These are phyloP conservation scores for Gnaphalium uliginosum DNA, from an alignment of 129 eudicot species.

Conservation along the genomic window DNA sequence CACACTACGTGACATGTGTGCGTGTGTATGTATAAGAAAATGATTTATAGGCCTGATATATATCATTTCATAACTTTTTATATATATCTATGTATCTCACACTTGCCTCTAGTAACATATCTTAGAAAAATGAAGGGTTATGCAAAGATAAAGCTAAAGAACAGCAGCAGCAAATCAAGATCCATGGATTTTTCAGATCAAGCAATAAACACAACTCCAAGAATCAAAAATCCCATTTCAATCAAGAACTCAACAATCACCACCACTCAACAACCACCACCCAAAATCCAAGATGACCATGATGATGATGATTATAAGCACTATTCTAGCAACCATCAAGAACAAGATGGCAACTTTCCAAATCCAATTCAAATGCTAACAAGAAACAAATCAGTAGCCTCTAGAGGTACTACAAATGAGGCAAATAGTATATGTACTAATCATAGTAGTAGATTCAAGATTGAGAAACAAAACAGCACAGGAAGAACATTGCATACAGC, in stretches of 20 bases:
- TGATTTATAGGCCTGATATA: background rate
- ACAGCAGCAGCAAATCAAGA: conserved; percentile 46
- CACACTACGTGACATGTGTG: background rate
- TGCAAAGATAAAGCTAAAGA: conserved; percentile 51
- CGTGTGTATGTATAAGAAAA: background rate
- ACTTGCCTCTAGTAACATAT: conserved; percentile 13
- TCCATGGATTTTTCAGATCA: conserved; percentile 54
- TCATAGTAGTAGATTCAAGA: conserved; percentile 30
- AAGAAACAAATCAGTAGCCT: conserved; percentile 41
- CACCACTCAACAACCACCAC: conserved; percentile 24
- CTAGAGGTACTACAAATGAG: conserved; percentile 23
- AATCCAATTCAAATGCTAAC: conserved; percentile 26
- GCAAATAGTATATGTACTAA: conserved; percentile 18
- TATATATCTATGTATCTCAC: background rate
- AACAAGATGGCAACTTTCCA: conserved; percentile 17
- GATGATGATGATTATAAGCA: conserved; percentile 17
- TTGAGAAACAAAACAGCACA: conserved; percentile 47
- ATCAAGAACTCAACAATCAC: conserved; percentile 24
- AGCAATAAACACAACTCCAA: conserved; percentile 29
- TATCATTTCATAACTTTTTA: background rate
- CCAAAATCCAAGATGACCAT: conserved; percentile 20
- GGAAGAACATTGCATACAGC: conserved; percentile 38
- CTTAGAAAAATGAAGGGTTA: conserved; percentile 49
- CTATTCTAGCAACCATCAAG: conserved; percentile 17
- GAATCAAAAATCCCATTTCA: conserved; percentile 29